Evolutionary conservation across 2,329 filamentous ascomycete genomes (phyloP), one percentile per base, ranked within the genome.

Genomic region (Parasarocladium wereldwijsianum): DNA sequence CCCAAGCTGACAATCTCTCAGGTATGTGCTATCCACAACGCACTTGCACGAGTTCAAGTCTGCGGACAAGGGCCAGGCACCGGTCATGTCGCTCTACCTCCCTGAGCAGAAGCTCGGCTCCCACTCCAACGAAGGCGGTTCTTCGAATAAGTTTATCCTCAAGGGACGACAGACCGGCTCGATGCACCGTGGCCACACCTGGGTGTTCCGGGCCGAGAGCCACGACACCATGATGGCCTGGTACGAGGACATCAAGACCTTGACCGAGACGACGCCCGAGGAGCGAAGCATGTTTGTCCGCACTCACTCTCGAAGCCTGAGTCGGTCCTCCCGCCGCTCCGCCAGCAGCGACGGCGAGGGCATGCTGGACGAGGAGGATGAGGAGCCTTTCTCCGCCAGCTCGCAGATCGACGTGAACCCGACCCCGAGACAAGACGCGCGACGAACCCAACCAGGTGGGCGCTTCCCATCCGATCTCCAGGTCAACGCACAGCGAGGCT

Each of bases 21-120:
- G 82, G 83, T 94, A 94, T 53, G 85, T 96, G 27, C 63, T 98
- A 41, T 93, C 90, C 43, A 83, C 90, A 11, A 96, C 90, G 33
- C 90, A 98, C 55, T 68, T 98, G 14, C 90, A 98, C 58, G 90
- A 98, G 56, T 98, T 96, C 69, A 94, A 93, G 52, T 93, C 85
- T n/a, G 84, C 85, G 40, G 87, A 96, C 56, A 86, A 87, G 51
- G 79, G 71, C 35, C 83, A 90, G 54, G 77, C 81, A 22, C 90
- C 90, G 1, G 73, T 96, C 49, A 94, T 98, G 87, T 96, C 90
- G 24, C 65, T 98, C 33, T 93, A 90, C 49, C 70, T 98, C 17
- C 81, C 81, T 6, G 90, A 96, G 43, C 90, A 96, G 55, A 94
- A 93, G 51, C 67, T 98, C 34, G 90, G 90, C 21, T 92, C 86